phyloP scores from a whole-genome alignment of 768 basidiomycete genomes.

The Gloeophyllum trabeum region DNA sequence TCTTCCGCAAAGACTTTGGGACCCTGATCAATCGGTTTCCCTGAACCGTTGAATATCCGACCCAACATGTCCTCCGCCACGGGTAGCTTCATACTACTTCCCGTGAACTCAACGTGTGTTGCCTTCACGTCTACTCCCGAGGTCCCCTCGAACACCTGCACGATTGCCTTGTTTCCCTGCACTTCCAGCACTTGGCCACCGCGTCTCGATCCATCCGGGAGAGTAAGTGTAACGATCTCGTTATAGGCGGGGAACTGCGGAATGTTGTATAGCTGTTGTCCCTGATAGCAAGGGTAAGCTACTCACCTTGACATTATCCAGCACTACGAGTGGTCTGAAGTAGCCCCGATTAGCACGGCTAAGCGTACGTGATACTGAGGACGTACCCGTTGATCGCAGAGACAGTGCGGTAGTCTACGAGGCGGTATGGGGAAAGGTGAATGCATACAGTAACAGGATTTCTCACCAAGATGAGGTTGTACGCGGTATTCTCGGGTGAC shows the following conservation, averaged over 20 bases:
- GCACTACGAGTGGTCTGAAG: conserved; percentile 83
- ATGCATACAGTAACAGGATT: not conserved
- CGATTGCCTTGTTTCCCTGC: conserved; percentile 96
- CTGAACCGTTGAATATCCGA: conserved; percentile 97
- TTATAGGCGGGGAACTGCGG: conserved; percentile 91
- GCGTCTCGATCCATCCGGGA: conserved; percentile 90
- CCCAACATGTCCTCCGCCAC: conserved; percentile 99
- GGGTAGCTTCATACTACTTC: conserved; percentile 96
- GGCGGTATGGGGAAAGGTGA: not conserved
- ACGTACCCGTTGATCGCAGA: conserved; percentile 94
- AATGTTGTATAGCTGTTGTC: not conserved
- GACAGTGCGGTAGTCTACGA: conserved; percentile 90
- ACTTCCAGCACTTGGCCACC: conserved; percentile 98
- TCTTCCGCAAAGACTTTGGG: conserved; percentile 99
- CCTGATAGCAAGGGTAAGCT: not conserved
- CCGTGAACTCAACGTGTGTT: conserved; percentile 96
- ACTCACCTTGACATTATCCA: conserved; percentile 95
- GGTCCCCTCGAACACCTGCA: conserved; percentile 98
- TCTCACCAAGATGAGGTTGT: conserved; percentile 77
- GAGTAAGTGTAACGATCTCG: conserved; percentile 91
- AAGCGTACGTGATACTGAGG: conserved; percentile 3
- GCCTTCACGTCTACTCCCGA: conserved; percentile 95
- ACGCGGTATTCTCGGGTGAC: conserved; percentile 84
- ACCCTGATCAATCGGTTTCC: conserved; percentile 95
- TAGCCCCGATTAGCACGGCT: conserved; percentile 6